Base-by-base conservation (phyloP, 176 grass and related monocot genomes). In the Stipa capillata region DNA sequence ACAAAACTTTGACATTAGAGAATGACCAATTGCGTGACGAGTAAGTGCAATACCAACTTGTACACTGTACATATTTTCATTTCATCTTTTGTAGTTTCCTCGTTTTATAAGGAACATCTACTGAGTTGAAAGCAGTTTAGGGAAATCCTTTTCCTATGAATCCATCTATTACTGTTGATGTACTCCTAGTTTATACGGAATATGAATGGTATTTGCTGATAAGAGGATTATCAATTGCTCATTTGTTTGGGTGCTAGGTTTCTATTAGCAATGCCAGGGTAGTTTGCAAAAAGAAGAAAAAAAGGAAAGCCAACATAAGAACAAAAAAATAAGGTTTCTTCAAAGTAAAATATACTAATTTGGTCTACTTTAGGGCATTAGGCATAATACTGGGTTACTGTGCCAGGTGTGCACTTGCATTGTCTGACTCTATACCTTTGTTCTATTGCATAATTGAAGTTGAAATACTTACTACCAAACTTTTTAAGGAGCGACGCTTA, bases 11-110 rank as follows among this genome's bases (percentile, higher is more conserved):
- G 70, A 77, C 86, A 25, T 45, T 94, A 76, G 86, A 90, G 82
- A 97, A 94, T 69, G 90, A 88, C 51, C 94, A 77, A 70, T 70
- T 97, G 60, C 86, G 14, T 34, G 71, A 76, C 17, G 72, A 97
- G 94, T 97, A 83, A 91, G 94, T 87, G 53, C 14, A 62, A 52
- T 82, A 75, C 52, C n/a, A n/a, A n/a, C n/a, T 39, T 29, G 24
- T 69, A 40, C 40, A 69, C 40, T 74, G 65, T 41, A 76, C 55
- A 80, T 81, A 35, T 24, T 36, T 85, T 73, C 42, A n/a, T 64
- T 57, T 28, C 54, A 54, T 37, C 14, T 49, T 17, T 60, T 35
- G 23, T 64, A 77, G 44, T 57, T 72, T 53, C n/a, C 6, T 42
- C 3, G 4, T 43, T 74, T 73, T 73, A 3, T 33, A 31, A 88